Evolutionary conservation across 805 yeast genomes (phyloP).

Genomic region (Saccharomycopsis oosterbeekiorum): DNA sequence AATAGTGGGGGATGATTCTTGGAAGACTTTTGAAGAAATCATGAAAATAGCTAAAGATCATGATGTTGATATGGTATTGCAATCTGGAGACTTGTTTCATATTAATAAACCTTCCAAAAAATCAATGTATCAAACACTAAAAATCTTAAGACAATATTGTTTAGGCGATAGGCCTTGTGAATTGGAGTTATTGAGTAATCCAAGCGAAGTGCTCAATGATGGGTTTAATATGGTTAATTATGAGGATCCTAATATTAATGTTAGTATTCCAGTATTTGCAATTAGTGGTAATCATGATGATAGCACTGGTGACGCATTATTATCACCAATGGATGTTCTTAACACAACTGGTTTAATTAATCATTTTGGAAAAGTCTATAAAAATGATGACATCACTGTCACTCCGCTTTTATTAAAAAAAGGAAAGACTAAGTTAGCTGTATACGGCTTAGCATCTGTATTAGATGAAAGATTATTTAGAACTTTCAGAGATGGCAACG

Average conservation of each 20-base stretch:
- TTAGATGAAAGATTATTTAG: conserved; percentile 82
- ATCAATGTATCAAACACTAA: conserved; percentile 74
- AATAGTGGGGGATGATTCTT: conserved; percentile 80
- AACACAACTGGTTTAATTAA: conserved; percentile 76
- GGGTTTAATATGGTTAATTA: conserved; percentile 70
- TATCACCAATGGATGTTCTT: conserved; percentile 80
- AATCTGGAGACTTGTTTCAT: conserved; percentile 91
- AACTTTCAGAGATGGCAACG: conserved; percentile 71
- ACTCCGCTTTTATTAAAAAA: conserved; percentile 75
- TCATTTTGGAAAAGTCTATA: conserved; percentile 76
- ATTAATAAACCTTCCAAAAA: conserved; percentile 81
- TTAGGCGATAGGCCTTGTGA: conserved; percentile 85
- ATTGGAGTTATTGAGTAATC: conserved; percentile 73
- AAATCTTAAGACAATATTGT: conserved; percentile 58
- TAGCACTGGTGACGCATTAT: conserved; percentile 74
- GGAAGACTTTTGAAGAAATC: conserved; percentile 80
- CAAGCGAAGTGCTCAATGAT: conserved; percentile 49
- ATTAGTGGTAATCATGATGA: conserved; percentile 97
- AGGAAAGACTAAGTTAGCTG: conserved; percentile 70
- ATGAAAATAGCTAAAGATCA: conserved; percentile 55
- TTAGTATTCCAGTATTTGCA: conserved; percentile 83
- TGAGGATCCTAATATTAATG: conserved; percentile 83
- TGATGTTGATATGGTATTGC: conserved; percentile 83
- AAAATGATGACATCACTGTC: conserved; percentile 64
- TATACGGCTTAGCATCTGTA: conserved; percentile 82